phyloP scores from a whole-genome alignment of 768 basidiomycete species.

The Lentinula edodes region DNA sequence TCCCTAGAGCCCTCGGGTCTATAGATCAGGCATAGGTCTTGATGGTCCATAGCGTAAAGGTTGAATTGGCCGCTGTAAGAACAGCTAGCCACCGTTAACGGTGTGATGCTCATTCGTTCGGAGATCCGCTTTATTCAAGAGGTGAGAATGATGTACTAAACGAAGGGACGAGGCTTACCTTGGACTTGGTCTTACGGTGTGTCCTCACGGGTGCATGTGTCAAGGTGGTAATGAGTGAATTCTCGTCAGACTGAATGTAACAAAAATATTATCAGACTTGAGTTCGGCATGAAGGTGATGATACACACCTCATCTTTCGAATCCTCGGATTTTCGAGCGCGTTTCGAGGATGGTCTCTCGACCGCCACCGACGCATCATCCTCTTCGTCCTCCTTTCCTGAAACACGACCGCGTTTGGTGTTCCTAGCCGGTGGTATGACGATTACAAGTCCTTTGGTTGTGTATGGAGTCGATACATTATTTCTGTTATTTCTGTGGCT shows the following conservation, averaged over 20 bases:
- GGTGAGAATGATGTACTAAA: background rate
- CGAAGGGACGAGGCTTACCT: background rate
- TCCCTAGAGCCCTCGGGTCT: background rate
- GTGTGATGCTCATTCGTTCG: background rate
- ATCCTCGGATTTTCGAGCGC: background rate
- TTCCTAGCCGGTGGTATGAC: background rate
- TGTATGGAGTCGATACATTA: background rate
- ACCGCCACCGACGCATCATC: background rate
- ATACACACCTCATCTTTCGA: background rate
- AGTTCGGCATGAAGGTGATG: background rate
- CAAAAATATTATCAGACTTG: background rate
- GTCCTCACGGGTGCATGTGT: too few relatives aligned
- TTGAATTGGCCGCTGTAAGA: background rate
- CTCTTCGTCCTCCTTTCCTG: background rate
- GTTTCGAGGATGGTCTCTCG: background rate
- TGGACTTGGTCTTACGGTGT: background rate
- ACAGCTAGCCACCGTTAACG: background rate
- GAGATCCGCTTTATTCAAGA: background rate
- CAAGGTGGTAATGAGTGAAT: background rate
- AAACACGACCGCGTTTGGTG: background rate
- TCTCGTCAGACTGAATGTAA: background rate
- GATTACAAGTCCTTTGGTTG: background rate
- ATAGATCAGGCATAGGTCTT: conserved; percentile 2
- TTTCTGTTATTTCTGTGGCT: background rate
- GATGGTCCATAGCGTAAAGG: conserved; percentile 3